phyloP scores from a whole-genome alignment of 306 rosid genomes.

The Adenanthera pavonina region DNA sequence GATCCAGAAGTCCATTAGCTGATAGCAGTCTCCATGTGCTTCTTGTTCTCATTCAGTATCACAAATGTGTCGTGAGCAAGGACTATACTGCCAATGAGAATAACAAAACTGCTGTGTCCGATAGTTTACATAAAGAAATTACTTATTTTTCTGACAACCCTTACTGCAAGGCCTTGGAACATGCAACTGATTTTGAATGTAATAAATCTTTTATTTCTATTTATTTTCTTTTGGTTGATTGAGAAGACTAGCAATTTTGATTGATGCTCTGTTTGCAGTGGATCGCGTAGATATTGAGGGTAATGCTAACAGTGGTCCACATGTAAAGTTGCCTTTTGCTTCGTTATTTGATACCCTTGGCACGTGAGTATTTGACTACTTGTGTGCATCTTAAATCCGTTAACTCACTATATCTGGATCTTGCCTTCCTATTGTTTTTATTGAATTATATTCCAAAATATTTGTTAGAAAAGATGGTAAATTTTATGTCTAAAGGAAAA shows the following conservation, averaged over 20 bases:
- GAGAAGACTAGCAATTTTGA: constrained; percentile 34
- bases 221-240: constrained; percentile 32
- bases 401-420: constrained; percentile 4
- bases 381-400: constrained; percentile 24
- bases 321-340: constrained; percentile 92
- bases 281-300: constrained; percentile 85
- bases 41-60: constrained; percentile 91
- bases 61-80: constrained; percentile 63
- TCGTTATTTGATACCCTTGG: constrained; percentile 90
- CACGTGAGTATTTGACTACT: constrained; percentile 59
- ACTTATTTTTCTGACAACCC: constrained; percentile 79
- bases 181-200: constrained; percentile 91
- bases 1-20: constrained; percentile 74
- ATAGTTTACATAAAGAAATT: constrained; percentile 61
- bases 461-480: constrained; percentile 27
- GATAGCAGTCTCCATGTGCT: constrained; percentile 89
- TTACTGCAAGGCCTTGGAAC: constrained; percentile 83
- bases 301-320: constrained; percentile 64
- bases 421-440: constrained; percentile 21
- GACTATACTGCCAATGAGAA: constrained; percentile 47
- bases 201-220: constrained; percentile 40
- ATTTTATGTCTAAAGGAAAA: background rate
- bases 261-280: constrained; percentile 64
- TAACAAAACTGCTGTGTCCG: constrained; percentile 56
- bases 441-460: constrained; percentile 22